Base-by-base conservation (phyloP, 495 filamentous ascomycete species). In the Pseudomonodictys pantanalensis region DNA sequence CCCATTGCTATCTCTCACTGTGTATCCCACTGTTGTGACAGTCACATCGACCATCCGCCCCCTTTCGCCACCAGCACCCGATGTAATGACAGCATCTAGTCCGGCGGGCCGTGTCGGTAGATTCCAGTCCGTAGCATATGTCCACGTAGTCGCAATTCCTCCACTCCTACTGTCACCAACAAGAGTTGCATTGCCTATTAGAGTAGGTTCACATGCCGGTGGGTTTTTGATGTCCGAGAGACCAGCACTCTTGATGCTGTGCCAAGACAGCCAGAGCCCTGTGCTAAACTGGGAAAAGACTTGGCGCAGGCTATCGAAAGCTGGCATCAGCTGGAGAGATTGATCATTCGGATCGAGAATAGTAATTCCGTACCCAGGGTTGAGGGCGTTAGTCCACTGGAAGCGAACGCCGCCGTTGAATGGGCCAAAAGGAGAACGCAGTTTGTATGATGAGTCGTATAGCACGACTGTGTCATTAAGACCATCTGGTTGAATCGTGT, bases 31-130 rank as follows among this genome's bases (percentile, higher is more conserved):
- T 12, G 47, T 32, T 17, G 47, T 50, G 7, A 50, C 18, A 2
- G 25, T 20, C n/a, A 50, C 47, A 32, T 50, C 47, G 10, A 50
- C 47, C 47, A 50, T 50, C 18, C 32, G 47, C 2, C 47, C 47
- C 47, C 47, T 50, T 4, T 9, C 9, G n/a, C 47, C 47, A 4
- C 25, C 20, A 9, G 22, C 25, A 8, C 47, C 47, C 2, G 3
- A 15, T 12, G 24, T 50, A 32, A 50, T 50, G 8, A 50, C 15
- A 11, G 47, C 47, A 30, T 50, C 47, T 32, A 50, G 32, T 8
- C 47, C 47, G 7, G 24, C 2, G n/a, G 24, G 47, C n/a, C 47
- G 2, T 10, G 47, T 29, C n/a, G 47, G 47, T 15, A 50, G n/a
- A 2, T 28, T 12, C 24, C 47, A 50, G n/a, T 50, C 24, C 24